phyloP scores from a whole-genome alignment of 2,329 filamentous ascomycete genomes.

The Metarhizium rileyi region DNA sequence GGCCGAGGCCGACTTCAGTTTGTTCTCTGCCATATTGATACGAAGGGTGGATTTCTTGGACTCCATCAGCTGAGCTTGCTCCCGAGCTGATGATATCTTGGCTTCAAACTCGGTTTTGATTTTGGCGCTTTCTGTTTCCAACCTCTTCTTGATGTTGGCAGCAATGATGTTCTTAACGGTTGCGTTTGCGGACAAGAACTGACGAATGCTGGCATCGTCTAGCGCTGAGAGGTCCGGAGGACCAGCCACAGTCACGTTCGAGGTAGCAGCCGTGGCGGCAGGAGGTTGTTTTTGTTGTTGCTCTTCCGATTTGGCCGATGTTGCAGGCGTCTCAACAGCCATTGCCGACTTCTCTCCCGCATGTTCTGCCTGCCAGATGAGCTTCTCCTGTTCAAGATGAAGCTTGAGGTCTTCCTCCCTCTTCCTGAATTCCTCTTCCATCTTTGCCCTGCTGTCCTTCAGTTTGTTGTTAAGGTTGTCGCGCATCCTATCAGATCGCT shows the following conservation, averaged over 20 bases:
- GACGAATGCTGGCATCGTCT: constrained; percentile 45
- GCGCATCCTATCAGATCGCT: constrained; percentile 61
- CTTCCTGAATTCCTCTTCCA: constrained; percentile 43
- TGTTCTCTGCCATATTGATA: constrained; percentile 70
- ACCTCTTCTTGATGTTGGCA: constrained; percentile 59
- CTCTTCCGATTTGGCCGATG: constrained; percentile 29
- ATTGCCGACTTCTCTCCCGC: constrained; percentile 15
- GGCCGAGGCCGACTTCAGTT: constrained; percentile 50
- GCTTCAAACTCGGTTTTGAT: constrained; percentile 45
- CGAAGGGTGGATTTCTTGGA: constrained; percentile 66
- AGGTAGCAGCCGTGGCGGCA: constrained; percentile 19
- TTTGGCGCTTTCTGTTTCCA: constrained; percentile 54
- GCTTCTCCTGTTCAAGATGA: constrained; percentile 52
- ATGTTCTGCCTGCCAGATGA: constrained; percentile 50
- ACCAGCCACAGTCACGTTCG: constrained; percentile 24
- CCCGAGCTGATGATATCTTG: constrained; percentile 43
- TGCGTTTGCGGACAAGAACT: constrained; percentile 45
- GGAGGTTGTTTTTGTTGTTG: constrained; percentile 9
- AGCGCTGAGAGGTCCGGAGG: constrained; percentile 37
- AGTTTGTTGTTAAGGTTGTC: constrained; percentile 59
- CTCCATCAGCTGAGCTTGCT: constrained; percentile 61
- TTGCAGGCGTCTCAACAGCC: constrained; percentile 18
- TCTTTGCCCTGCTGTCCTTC: constrained; percentile 48
- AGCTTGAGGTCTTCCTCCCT: constrained; percentile 44
- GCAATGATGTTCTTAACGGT: constrained; percentile 49